Evolutionary conservation across 192 early-diverging fungal genomes (phyloP).

Genomic region (Coemansia reversa): DNA sequence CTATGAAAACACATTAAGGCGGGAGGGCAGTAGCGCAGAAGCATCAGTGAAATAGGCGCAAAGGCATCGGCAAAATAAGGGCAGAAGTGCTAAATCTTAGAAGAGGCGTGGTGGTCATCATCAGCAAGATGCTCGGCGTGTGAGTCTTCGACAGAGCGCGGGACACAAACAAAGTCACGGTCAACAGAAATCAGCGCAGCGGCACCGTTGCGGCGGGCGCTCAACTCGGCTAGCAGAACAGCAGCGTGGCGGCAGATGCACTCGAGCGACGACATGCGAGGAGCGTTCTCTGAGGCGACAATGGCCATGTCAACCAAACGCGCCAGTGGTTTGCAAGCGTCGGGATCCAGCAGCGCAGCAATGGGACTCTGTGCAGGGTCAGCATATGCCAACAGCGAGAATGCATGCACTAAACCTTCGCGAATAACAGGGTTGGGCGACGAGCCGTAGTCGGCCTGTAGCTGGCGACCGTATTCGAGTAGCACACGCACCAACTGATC

Average conservation of each 20-base stretch:
- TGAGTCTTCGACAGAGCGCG: no score
- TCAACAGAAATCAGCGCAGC: slow-evolving; percentile 50
- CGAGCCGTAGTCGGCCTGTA: slow-evolving; percentile 58
- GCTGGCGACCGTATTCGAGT: slow-evolving; percentile 56
- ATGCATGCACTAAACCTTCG: slow-evolving; percentile 59
- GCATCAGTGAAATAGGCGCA: no score
- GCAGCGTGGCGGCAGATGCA: slow-evolving; percentile 36
- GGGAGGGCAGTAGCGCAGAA: no score
- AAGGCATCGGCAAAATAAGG: no score
- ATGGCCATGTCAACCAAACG: slow-evolving; percentile 70
- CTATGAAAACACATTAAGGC: no score
- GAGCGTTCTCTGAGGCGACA: slow-evolving; percentile 58
- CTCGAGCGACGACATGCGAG: slow-evolving; percentile 62
- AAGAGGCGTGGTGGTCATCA: neutral
- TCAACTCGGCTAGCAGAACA: slow-evolving; percentile 46
- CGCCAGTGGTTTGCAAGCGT: slow-evolving; percentile 61
- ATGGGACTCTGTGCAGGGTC: slow-evolving; percentile 58
- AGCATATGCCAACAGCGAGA: slow-evolving; percentile 71
- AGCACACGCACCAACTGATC: slow-evolving; percentile 47
- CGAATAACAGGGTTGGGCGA: slow-evolving; percentile 46
- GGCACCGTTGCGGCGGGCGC: slow-evolving; percentile 32
- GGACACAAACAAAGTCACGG: slow-evolving; percentile 30
- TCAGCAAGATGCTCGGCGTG: neutral
- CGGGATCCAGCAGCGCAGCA: slow-evolving; percentile 55
- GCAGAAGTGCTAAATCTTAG: no score